Conservation (phyloP, 352 stramenopile genomes). For the Pilasporangium apinafurcum region DNA sequence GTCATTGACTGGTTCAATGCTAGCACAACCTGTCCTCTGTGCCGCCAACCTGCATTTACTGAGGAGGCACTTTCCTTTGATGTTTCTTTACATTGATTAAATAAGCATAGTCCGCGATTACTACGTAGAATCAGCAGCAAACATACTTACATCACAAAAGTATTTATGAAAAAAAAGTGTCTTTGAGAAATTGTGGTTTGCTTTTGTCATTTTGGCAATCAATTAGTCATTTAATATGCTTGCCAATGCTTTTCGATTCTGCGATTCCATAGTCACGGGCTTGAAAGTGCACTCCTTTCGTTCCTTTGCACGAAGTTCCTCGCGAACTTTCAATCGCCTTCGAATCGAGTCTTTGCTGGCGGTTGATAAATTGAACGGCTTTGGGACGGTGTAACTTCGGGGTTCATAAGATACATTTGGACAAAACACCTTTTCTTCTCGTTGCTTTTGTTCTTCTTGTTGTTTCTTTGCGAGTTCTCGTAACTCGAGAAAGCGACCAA, state of each 20-base stretch:
- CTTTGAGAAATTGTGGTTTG: neutral
- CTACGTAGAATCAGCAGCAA: neutral
- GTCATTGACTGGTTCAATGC: conserved; percentile 65
- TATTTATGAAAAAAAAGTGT: conserved; percentile 9
- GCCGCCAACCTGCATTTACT: conserved; percentile 30
- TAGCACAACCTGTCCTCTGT: conserved; percentile 51
- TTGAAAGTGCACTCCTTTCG: conserved; percentile 52
- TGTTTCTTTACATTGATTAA: conserved; percentile 26
- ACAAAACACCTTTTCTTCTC: conserved; percentile 58
- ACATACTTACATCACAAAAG: neutral
- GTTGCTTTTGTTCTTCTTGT: conserved; percentile 49
- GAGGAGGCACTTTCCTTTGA: conserved; percentile 30
- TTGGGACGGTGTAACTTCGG: conserved; percentile 67
- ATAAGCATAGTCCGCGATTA: neutral
- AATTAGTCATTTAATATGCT: conserved; percentile 35
- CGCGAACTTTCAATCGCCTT: conserved; percentile 25
- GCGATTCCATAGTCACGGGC: conserved; percentile 46
- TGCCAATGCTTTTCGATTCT: conserved; percentile 39
- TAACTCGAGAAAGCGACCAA: conserved; percentile 73
- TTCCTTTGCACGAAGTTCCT: conserved; percentile 51
- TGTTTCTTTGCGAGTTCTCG: conserved; percentile 64
- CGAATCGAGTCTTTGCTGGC: conserved; percentile 48
- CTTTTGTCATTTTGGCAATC: neutral
- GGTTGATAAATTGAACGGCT: conserved; percentile 68
- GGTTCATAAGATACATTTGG: conserved; percentile 50